These are phyloP conservation scores for Daldinia loculata DNA, from an alignment of 495 filamentous ascomycete genomes.

Conservation along the genomic window DNA sequence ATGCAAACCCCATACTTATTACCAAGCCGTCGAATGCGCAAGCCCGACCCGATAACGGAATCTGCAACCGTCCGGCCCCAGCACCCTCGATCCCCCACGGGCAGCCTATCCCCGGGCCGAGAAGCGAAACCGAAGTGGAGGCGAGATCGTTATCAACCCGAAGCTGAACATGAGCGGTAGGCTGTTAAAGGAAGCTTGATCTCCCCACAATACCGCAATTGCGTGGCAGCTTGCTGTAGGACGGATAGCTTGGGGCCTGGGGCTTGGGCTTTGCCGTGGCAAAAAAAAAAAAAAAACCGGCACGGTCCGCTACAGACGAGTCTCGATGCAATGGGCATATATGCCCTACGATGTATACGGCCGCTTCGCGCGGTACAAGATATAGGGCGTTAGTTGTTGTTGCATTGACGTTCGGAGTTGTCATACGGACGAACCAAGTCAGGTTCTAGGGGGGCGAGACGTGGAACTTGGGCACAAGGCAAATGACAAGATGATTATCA, in stretches of 20 bases:
- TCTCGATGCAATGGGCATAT: background rate
- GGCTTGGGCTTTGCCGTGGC: slow-evolving; percentile 13
- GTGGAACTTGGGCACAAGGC: background rate
- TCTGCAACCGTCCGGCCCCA: slow-evolving; percentile 31
- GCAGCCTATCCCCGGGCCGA: slow-evolving; percentile 2
- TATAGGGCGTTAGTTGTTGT: background rate
- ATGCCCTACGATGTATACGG: slow-evolving; percentile 8
- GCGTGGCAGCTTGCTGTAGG: slow-evolving; percentile 26
- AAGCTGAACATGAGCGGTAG: slow-evolving; percentile 7
- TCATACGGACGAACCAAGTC: background rate
- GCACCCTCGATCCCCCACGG: background rate
- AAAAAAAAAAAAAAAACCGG: too few species aligned
- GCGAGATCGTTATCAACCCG: background rate
- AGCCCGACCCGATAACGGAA: slow-evolving; percentile 30
- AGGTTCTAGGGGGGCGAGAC: background rate
- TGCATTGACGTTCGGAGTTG: background rate
- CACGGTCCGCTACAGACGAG: slow-evolving; percentile 34
- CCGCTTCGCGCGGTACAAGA: slow-evolving; percentile 3
- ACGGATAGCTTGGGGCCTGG: too few species aligned
- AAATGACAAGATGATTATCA: background rate
- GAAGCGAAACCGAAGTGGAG: background rate
- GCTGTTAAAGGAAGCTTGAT: background rate
- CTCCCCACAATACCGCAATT: too few species aligned
- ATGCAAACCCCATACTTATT: background rate
- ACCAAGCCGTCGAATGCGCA: slow-evolving; percentile 19